Base-by-base conservation (phyloP, 2,329 filamentous ascomycete genomes). In the Mariannaea elegans region DNA sequence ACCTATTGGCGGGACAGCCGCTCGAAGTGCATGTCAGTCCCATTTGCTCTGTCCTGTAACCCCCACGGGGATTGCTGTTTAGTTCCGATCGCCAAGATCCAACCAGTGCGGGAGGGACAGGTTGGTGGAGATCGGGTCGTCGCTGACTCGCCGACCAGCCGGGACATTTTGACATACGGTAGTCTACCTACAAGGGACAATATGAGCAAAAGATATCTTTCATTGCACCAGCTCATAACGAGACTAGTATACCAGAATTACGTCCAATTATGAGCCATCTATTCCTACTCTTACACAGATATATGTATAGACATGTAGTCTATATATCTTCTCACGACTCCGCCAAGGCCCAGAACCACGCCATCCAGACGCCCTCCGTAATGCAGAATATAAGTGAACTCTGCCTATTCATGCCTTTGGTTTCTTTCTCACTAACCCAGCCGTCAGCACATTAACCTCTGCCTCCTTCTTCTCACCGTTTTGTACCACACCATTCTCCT, bases 391-490 rank as follows among this genome's bases (percentile, higher is more conserved):
- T 10, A 41, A 23, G 38, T 27, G 24, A 27, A 9, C 6, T 9
- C 24, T 27, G 9, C 32, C 39, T 24, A 12, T 31, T 23, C 41
- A 49, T 36, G 16, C 66, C 71, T 87, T 89, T 23, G 80, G 73
- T 73, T 87, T 89, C 76, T 87, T 87, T 56, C 84, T 79, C 27
- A 88, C 75, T 62, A 87, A 74, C 1, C 81, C 78, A 14, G 75
- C 76, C 2, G 75, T 72, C 16, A 88, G 75, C 9, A 86, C 75
- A 70, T 87, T 87, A 5, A 75, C 71, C 23, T 60, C 66, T 27
- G 68, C 61, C 10, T 60, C 46, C 29, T 58, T 39, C 14, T 34
- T 31, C 56, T 48, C 56, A 49, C 62, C 34, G 13, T 18, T 56
- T n/a, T 23, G 51, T 7, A 34, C 44, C 7, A 66, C 66, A 2